Evolutionary conservation across 441 rosid genomes (phyloP).

Genomic region (Pelargonium australe): DNA sequence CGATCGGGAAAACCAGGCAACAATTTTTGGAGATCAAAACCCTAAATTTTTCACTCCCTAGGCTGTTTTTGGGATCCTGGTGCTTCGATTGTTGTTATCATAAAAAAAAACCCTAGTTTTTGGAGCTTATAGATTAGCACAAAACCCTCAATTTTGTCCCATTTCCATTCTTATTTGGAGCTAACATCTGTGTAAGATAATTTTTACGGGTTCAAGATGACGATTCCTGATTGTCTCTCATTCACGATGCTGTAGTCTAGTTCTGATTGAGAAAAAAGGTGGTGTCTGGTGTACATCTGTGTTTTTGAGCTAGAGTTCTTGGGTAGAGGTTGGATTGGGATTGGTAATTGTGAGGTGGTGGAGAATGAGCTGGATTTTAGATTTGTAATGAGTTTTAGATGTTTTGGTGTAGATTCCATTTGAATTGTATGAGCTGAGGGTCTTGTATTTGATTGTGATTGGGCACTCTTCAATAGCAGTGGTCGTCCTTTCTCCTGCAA

Average conservation of each 20-base stretch:
- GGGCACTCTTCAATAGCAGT: conserved; percentile 12
- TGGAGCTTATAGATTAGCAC: conserved; percentile 22
- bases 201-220: conserved; percentile 14
- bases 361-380: conserved; percentile 32
- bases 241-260: conserved; percentile 26
- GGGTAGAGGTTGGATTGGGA: conserved; percentile 8
- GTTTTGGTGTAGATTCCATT: not conserved
- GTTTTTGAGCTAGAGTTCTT: conserved; percentile 21
- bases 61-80: conserved; percentile 21
- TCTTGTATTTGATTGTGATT: conserved; percentile 6
- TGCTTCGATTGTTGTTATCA: conserved; percentile 9
- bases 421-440: conserved; percentile 13
- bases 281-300: conserved; percentile 19
- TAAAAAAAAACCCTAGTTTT: conserved; percentile 32
- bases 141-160: conserved; percentile 34
- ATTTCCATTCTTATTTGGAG: conserved; percentile 20
- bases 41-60: conserved; percentile 16
- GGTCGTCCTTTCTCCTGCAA: conserved; percentile 11
- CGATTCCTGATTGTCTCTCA: conserved; percentile 12
- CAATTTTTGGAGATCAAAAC: conserved; percentile 27
- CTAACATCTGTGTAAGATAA: conserved; percentile 15
- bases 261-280: conserved; percentile 21
- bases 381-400: conserved; percentile 17
- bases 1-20: conserved; percentile 18
- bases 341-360: conserved; percentile 10